These are phyloP conservation scores for Elsinoe arachidis DNA, from an alignment of 2,329 filamentous ascomycete species.

Conservation along the genomic window DNA sequence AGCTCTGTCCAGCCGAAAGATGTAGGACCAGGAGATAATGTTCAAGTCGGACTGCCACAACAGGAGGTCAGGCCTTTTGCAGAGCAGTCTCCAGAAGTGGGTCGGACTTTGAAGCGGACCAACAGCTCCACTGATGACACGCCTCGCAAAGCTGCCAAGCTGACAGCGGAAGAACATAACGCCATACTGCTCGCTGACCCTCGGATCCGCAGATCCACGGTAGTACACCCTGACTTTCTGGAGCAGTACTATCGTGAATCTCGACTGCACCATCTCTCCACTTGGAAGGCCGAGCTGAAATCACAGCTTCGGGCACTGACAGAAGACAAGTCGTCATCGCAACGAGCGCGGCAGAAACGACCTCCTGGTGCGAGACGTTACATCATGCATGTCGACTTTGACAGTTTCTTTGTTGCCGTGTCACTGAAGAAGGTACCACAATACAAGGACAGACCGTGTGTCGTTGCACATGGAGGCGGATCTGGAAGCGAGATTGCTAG, in stretches of 20 bases:
- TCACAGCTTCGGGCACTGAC: constrained; percentile 75
- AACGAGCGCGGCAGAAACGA: constrained; percentile 44
- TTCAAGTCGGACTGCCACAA: neutral
- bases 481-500: constrained; percentile 90
- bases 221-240: constrained; percentile 85
- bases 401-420: constrained; percentile 95
- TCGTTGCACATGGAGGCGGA: constrained; percentile 79
- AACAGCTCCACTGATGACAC: constrained; percentile 17
- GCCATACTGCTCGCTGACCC: constrained; percentile 75
- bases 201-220: constrained; percentile 76
- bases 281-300: constrained; percentile 94
- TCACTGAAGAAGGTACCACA: constrained; percentile 73
- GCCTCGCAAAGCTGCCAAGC: constrained; percentile 31
- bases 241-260: constrained; percentile 95
- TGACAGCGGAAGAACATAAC: constrained; percentile 92
- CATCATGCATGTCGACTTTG: constrained; percentile 92
- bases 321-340: constrained; percentile 53
- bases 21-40: neutral
- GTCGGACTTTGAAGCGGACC: constrained; percentile 5
- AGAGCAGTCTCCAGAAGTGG: neutral
- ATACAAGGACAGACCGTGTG: constrained; percentile 67
- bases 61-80: neutral
- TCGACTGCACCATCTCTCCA: constrained; percentile 85
- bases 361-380: constrained; percentile 63
- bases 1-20: neutral